Percentiles rank a stretch among this genome's conserved stretches.
These are phyloP conservation scores for Kurtzmaniella natalensis DNA, from an alignment of 1,139 yeast genomes.

Conservation along the genomic window DNA sequence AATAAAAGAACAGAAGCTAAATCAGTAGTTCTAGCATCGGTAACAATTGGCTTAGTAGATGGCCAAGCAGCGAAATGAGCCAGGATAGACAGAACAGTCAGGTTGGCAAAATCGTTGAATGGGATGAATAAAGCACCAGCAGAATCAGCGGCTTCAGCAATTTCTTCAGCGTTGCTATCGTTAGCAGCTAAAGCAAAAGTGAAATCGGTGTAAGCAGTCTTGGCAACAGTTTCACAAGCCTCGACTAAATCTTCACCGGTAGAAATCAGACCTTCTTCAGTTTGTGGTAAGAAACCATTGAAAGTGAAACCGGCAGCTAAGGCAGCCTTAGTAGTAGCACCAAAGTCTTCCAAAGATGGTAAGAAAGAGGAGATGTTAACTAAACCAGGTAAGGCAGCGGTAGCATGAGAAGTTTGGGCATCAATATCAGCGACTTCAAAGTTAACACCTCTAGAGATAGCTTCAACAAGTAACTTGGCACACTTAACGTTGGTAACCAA, in stretches of 20 bases:
- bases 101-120: slow-evolving; percentile 65
- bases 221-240: slow-evolving; percentile 55
- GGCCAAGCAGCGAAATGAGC: slow-evolving; percentile 87
- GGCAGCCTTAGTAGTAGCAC: slow-evolving; percentile 64
- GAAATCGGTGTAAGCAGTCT: slow-evolving; percentile 74
- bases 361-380: slow-evolving; percentile 78
- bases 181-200: slow-evolving; percentile 82
- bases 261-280: slow-evolving; percentile 59
- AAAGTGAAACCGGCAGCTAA: slow-evolving; percentile 87
- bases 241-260: slow-evolving; percentile 62
- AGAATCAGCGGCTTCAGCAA: slow-evolving; percentile 57
- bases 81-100: slow-evolving; percentile 72
- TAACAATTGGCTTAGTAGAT: slow-evolving; percentile 72
- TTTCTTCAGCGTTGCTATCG: slow-evolving; percentile 58
- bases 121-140: slow-evolving; percentile 84
- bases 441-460: slow-evolving; percentile 66
- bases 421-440: slow-evolving; percentile 75
- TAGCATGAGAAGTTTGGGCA: slow-evolving; percentile 86
- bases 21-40: slow-evolving; percentile 90
- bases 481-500: slow-evolving; percentile 96
- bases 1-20: slow-evolving; percentile 85
- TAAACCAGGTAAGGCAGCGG: slow-evolving; percentile 81
- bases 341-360: slow-evolving; percentile 64
- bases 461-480: slow-evolving; percentile 94
- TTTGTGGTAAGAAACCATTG: slow-evolving; percentile 74